Percentiles rank a stretch among this genome's conserved stretches.
phyloP scores from a whole-genome alignment of 2,329 filamentous ascomycete species.

The Pochonia chlamydosporia region DNA sequence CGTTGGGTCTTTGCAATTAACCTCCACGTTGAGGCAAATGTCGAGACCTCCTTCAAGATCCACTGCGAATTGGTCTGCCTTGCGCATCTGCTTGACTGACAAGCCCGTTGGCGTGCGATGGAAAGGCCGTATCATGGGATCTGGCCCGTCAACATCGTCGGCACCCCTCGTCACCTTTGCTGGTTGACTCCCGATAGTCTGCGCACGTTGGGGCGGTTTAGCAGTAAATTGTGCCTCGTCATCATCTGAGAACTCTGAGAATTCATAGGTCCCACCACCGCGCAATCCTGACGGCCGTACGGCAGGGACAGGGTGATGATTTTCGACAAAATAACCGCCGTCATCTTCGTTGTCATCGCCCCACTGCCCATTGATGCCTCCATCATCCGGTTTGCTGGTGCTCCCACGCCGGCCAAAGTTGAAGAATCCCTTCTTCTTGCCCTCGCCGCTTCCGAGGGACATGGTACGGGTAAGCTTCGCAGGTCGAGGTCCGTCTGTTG shows the following conservation, averaged over 20 bases:
- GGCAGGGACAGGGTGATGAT: constrained; percentile 14
- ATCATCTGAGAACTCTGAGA: constrained; percentile 43
- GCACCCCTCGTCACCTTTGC: constrained; percentile 9
- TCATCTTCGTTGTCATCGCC: constrained; percentile 39
- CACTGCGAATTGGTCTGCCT: constrained; percentile 51
- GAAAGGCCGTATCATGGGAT: constrained; percentile 37
- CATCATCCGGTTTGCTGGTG: constrained; percentile 37
- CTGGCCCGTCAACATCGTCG: constrained; percentile 14
- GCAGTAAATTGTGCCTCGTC: constrained; percentile 54
- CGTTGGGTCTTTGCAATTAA: constrained; percentile 76
- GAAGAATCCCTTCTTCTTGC: constrained; percentile 36
- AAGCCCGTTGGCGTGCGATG: constrained; percentile 66
- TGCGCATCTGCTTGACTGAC: constrained; percentile 54
- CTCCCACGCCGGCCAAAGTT: constrained; percentile 36
- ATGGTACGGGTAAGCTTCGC: constrained; percentile 49
- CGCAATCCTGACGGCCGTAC: constrained; percentile 27
- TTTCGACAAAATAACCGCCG: constrained; percentile 20
- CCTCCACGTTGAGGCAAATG: constrained; percentile 82
- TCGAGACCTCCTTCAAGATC: constrained; percentile 81
- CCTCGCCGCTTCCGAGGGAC: constrained; percentile 53
- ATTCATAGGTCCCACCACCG: constrained; percentile 35
- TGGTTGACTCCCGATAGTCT: constrained; percentile 22
- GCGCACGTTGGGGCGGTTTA: constrained; percentile 24
- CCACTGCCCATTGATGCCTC: constrained; percentile 52
- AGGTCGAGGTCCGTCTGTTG: constrained; percentile 30